Conservation (phyloP, 768 basidiomycete species). For the Mycena filopes region DNA sequence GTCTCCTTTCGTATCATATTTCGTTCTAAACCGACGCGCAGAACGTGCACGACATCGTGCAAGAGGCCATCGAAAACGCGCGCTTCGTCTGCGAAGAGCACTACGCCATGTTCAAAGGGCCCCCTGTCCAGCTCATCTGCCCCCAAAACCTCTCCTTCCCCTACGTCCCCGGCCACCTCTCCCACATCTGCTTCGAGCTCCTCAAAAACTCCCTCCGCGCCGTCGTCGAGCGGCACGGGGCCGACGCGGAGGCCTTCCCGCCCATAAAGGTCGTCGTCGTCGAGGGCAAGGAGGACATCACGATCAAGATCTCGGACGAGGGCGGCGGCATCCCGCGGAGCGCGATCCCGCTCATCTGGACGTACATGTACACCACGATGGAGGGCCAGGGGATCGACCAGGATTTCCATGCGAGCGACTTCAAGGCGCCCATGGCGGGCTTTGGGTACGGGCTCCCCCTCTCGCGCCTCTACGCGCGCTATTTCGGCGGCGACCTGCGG, state of each 20-base stretch:
- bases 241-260: constrained; percentile 82
- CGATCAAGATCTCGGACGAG: constrained; percentile 98
- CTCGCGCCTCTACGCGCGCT: constrained; percentile 93
- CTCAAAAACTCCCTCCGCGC: constrained; percentile 98
- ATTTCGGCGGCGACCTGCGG: constrained; percentile 93
- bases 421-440: constrained; percentile 98
- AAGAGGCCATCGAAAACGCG: constrained; percentile 98
- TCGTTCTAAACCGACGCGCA: constrained; percentile 39
- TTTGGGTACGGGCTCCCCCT: constrained; percentile 95
- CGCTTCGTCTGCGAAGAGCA: constrained; percentile 96
- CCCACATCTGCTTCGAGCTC: constrained; percentile 96
- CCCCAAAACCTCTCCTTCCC: constrained; percentile 86
- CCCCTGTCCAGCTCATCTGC: constrained; percentile 96
- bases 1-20: background rate
- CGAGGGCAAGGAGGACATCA: constrained; percentile 98
- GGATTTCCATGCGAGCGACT: constrained; percentile 87
- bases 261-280: constrained; percentile 96
- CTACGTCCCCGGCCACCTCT: constrained; percentile 96
- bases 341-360: constrained; percentile 96
- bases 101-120: constrained; percentile 94
- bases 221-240: constrained; percentile 92
- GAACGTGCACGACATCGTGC: constrained; percentile 97
- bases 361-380: constrained; percentile 97
- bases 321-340: constrained; percentile 93
- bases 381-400: constrained; percentile 76